A percentile compares a stretch with the other conserved stretches of the same genome.
phyloP scores from a whole-genome alignment of 2,329 filamentous ascomycete genomes.

The Paramyrothecium roridum region DNA sequence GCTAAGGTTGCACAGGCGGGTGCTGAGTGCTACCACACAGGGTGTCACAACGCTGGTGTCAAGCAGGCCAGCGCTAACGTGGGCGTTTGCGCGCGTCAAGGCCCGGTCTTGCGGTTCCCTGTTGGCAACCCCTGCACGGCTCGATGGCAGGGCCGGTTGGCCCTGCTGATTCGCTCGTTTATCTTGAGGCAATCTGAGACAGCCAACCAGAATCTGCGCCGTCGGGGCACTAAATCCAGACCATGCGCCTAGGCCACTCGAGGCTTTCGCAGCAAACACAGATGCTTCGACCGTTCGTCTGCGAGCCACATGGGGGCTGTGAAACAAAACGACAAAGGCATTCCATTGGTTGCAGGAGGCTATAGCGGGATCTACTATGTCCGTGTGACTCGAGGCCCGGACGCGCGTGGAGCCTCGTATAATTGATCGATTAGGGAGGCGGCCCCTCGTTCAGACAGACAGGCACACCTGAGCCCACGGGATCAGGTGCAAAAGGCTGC shows the following conservation, averaged over 20 bases:
- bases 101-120: not conserved
- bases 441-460: no score
- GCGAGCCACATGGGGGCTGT: not conserved
- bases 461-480: no score
- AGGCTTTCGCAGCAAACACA: not conserved
- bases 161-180: not conserved
- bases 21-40: no score
- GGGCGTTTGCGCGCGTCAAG: not conserved
- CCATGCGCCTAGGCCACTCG: conserved; percentile 1
- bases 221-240: not conserved
- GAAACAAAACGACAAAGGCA: not conserved
- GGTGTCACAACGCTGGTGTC: no score
- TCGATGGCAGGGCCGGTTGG: not conserved
- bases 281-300: not conserved
- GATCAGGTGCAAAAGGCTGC: not conserved
- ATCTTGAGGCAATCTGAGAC: not conserved
- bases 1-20: no score
- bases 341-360: no score
- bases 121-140: not conserved
- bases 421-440: no score
- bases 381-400: no score
- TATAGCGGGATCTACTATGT: no score
- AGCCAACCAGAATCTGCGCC: not conserved
- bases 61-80: not conserved
- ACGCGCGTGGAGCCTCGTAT: no score